A percentile compares a stretch with the other conserved stretches of the same genome.
phyloP scores from a whole-genome alignment of 768 basidiomycete genomes.

The Rhodotorula kratochvilovae region DNA sequence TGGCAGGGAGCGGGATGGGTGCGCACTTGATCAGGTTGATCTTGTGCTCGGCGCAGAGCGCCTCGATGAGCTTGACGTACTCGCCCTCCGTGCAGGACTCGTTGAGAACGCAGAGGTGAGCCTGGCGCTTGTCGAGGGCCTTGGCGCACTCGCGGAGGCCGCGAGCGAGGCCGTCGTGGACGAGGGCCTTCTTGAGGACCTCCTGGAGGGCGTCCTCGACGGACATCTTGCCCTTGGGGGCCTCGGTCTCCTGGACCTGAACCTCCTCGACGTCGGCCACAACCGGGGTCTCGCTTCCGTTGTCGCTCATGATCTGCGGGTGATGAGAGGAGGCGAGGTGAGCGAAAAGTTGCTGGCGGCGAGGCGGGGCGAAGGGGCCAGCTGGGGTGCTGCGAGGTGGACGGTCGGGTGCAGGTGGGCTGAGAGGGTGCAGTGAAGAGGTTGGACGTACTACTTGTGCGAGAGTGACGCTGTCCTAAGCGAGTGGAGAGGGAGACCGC shows the following conservation, averaged over 20 bases:
- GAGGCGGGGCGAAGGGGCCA: not conserved
- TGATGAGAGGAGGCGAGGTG: not conserved
- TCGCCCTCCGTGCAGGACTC: conserved; percentile 99
- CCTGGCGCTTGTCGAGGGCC: conserved; percentile 96
- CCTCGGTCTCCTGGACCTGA: conserved; percentile 68
- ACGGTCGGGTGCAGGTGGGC: not conserved
- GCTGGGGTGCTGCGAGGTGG: too few species aligned
- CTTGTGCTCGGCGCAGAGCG: conserved; percentile 98
- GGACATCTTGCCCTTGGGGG: conserved; percentile 89
- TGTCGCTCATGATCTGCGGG: conserved; percentile 31
- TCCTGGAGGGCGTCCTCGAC: conserved; percentile 72
- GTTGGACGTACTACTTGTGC: not conserved
- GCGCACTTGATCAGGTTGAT: conserved; percentile 93
- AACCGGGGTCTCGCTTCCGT: conserved; percentile 38
- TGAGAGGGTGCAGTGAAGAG: not conserved
- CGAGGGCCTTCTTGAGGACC: conserved; percentile 97
- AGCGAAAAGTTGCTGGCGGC: not conserved
- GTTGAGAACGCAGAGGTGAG: conserved; percentile 96
- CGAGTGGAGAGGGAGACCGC: conserved; percentile 7
- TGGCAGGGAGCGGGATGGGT: not conserved
- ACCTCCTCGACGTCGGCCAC: conserved; percentile 44
- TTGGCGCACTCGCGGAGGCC: conserved; percentile 97
- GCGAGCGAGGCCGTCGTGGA: conserved; percentile 96
- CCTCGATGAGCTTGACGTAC: conserved; percentile 99
- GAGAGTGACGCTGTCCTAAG: conserved; percentile 39